phyloP scores from a whole-genome alignment of 768 basidiomycete species.

The Pleurotus sapidus region DNA sequence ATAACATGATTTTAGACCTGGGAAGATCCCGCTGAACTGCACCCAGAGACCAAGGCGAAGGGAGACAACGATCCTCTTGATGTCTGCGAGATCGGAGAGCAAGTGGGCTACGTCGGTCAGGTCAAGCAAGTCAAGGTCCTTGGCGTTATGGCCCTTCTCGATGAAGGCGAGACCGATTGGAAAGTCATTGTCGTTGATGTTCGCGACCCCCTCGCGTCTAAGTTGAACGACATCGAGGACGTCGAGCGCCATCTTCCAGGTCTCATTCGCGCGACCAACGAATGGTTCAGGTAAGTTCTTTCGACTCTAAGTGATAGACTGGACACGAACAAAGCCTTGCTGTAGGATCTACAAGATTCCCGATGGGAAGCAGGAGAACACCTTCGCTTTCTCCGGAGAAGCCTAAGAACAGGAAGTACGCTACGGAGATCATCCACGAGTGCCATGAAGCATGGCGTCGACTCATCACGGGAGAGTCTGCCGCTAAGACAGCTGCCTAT shows the following conservation, averaged over 20 bases:
- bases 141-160: conserved; percentile 98
- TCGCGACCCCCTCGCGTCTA: conserved; percentile 90
- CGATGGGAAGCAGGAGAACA: conserved; percentile 95
- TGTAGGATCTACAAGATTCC: conserved; percentile 92
- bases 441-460: conserved; percentile 99
- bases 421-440: conserved; percentile 98
- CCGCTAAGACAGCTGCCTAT: conserved; percentile 67
- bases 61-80: conserved; percentile 99
- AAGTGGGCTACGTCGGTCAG: conserved; percentile 95
- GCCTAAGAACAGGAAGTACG: conserved; percentile 99
- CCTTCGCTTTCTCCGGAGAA: conserved; percentile 98
- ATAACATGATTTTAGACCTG: conserved; percentile 64
- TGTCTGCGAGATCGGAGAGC: conserved; percentile 99
- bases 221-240: conserved; percentile 98
- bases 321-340: background rate
- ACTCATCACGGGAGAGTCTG: conserved; percentile 76
- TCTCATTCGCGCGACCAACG: conserved; percentile 94
- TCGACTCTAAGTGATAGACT: background rate
- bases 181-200: conserved; percentile 99
- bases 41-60: conserved; percentile 97
- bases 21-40: conserved; percentile 87
- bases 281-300: conserved; percentile 86
- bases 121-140: conserved; percentile 99
- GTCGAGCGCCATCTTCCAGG: conserved; percentile 98
- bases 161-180: conserved; percentile 99